Evolutionary conservation across 306 rosid genomes (phyloP).

Genomic region (Cicer chorassanicum): DNA sequence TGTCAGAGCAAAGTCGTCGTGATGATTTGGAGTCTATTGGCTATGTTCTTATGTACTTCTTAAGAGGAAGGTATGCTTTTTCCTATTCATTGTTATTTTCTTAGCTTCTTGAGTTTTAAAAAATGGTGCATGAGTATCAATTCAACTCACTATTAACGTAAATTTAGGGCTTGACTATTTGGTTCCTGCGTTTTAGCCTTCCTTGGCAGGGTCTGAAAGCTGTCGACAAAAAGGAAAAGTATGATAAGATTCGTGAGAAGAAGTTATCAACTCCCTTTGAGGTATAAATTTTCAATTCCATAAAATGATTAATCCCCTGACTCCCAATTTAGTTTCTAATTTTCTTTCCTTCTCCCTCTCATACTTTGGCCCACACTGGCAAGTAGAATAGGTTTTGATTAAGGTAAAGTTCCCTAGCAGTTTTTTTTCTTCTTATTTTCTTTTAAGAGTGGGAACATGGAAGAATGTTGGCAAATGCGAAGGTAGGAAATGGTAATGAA

Average conservation of each 20-base stretch:
- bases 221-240: constrained; percentile 76
- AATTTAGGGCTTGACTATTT: constrained; percentile 37
- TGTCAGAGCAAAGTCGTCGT: constrained; percentile 84
- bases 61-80: constrained; percentile 78
- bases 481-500: constrained; percentile 17
- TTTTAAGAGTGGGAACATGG: constrained; percentile 4
- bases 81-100: constrained; percentile 33
- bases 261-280: constrained; percentile 78
- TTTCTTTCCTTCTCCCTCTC: background rate
- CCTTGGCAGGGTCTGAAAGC: constrained; percentile 96
- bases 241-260: constrained; percentile 83
- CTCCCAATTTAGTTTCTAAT: background rate
- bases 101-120: constrained; percentile 17
- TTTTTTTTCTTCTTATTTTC: background rate
- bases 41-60: constrained; percentile 81
- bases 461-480: background rate
- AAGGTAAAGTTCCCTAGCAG: background rate
- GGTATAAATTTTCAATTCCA: constrained; percentile 49
- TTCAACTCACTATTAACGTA: constrained; percentile 22
- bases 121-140: constrained; percentile 32
- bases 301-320: constrained; percentile 3
- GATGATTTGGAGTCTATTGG: constrained; percentile 95
- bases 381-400: constrained; percentile 22
- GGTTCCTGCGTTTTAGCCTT: constrained; percentile 64
- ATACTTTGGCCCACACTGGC: constrained; percentile 16